A percentile compares a stretch with the other conserved stretches of the same genome.
These are phyloP conservation scores for Amaranthus cruentus DNA, from an alignment of 148 eudicot species.

Conservation along the genomic window DNA sequence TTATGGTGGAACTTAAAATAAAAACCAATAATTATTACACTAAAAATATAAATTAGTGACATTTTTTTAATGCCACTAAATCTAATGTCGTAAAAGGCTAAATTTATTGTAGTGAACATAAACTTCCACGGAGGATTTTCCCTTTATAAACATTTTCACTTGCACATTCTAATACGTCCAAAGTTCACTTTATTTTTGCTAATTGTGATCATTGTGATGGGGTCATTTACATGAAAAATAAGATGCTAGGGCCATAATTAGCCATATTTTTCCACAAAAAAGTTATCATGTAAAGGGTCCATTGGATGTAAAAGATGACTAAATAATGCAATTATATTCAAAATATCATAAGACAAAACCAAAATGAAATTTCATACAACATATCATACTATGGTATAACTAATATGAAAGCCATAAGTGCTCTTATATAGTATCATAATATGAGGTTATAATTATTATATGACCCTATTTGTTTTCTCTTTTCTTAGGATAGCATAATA, in stretches of 20 bases:
- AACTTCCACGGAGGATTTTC: no score
- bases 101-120: no score
- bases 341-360: neutral
- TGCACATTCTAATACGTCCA: neutral
- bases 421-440: constrained; percentile 4
- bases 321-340: neutral
- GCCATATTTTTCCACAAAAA: neutral
- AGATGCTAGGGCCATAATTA: neutral
- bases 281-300: constrained; percentile 7
- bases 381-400: constrained; percentile 8
- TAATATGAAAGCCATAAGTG: neutral
- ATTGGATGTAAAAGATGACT: constrained; percentile 2
- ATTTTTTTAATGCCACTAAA: no score
- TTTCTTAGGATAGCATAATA: neutral
- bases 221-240: neutral
- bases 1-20: no score
- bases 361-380: constrained; percentile 17
- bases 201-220: neutral
- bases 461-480: neutral
- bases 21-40: no score
- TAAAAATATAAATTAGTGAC: no score
- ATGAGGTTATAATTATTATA: no score
- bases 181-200: neutral
- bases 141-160: neutral
- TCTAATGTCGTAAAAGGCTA: no score